Percentiles rank a stretch among this genome's conserved stretches.
These are phyloP conservation scores for Spathaspora sp. DNA, from an alignment of 805 yeast genomes.

Conservation along the genomic window DNA sequence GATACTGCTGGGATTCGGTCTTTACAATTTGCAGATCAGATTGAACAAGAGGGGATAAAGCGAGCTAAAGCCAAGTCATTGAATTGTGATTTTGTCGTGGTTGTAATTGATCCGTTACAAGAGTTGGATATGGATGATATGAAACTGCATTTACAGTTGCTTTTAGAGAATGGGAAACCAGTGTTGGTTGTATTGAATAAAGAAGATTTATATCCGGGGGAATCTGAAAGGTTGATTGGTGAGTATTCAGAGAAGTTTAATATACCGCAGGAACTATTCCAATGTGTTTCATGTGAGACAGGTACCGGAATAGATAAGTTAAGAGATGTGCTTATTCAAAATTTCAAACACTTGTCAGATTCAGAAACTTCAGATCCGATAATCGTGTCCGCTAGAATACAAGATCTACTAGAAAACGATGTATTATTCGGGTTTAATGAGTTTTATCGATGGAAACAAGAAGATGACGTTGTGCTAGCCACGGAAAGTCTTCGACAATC, in stretches of 20 bases:
- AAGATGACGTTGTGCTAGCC: constrained; percentile 75
- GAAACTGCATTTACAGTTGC: constrained; percentile 12
- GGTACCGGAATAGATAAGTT: constrained; percentile 55
- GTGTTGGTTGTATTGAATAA: constrained; percentile 57
- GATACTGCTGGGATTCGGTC: constrained; percentile 92
- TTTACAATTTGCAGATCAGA: constrained; percentile 43
- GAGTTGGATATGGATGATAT: constrained; percentile 11
- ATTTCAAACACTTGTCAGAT: constrained; percentile 50
- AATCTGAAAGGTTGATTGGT: constrained; percentile 16
- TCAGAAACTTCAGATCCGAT: constrained; percentile 60
- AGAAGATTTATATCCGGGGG: constrained; percentile 39
- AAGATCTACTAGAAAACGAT: constrained; percentile 70
- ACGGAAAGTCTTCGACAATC: constrained; percentile 71
- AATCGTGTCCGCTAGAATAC: constrained; percentile 68
- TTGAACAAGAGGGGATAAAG: constrained; percentile 78
- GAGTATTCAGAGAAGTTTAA: constrained; percentile 10
- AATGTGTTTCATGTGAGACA: constrained; percentile 56
- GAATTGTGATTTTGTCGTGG: constrained; percentile 65
- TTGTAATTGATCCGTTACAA: constrained; percentile 49
- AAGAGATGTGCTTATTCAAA: constrained; percentile 32
- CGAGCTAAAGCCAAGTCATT: constrained; percentile 63
- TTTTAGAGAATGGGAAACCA: constrained; percentile 15
- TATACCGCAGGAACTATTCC: constrained; percentile 13
- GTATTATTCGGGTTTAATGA: constrained; percentile 72
- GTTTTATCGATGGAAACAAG: constrained; percentile 46